Evolutionary conservation across 805 yeast genomes (phyloP).

Genomic region (Barnettozyma pratensis): DNA sequence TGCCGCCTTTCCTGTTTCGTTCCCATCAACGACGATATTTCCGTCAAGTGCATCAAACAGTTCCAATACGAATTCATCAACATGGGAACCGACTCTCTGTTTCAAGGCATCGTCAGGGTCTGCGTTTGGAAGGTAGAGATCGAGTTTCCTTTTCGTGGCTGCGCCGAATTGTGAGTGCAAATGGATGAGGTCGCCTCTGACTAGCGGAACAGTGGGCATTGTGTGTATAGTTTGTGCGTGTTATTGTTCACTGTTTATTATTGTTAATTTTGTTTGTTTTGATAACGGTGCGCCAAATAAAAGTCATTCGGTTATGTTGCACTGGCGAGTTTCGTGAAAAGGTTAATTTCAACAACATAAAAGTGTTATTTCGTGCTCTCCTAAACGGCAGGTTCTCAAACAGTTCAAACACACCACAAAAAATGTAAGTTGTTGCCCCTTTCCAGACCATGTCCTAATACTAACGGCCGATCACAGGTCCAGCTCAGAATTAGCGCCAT

Average conservation of each 20-base stretch:
- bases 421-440: background rate
- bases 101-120: constrained; percentile 41
- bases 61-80: constrained; percentile 43
- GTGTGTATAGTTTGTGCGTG: constrained; percentile 18
- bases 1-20: constrained; percentile 14
- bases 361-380: too few relatives aligned
- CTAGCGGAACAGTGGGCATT: constrained; percentile 29
- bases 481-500: constrained; percentile 70
- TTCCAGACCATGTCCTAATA: background rate
- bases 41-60: constrained; percentile 53
- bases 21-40: constrained; percentile 57
- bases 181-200: constrained; percentile 46
- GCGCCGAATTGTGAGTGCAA: constrained; percentile 40
- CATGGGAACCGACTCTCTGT: constrained; percentile 35
- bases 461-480: constrained; percentile 25
- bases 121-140: constrained; percentile 40
- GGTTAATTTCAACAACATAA: too few relatives aligned
- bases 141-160: constrained; percentile 40
- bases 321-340: too few relatives aligned
- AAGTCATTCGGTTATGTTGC: too few relatives aligned
- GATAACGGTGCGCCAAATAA: too few relatives aligned
- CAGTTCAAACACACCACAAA: background rate
- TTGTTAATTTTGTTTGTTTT: background rate
- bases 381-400: too few relatives aligned
- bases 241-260: background rate